Evolutionary conservation across 208 protist genomes (phyloP).

Genomic region (Trypanosomatidae sp.): DNA sequence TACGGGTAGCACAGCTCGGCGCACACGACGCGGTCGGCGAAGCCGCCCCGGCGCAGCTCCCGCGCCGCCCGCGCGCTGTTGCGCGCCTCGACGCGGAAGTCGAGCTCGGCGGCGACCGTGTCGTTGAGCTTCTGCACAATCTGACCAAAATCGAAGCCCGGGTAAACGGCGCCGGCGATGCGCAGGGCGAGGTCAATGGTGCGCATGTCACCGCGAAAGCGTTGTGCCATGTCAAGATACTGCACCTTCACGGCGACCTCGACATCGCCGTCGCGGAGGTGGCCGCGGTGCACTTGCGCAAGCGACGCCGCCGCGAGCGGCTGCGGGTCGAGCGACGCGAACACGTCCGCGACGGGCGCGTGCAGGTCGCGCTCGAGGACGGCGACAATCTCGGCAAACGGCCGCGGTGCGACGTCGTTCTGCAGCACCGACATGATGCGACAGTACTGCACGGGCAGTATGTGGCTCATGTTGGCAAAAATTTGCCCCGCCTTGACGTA

Average conservation of each 20-base stretch:
- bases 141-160: constrained; percentile 77
- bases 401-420: constrained; percentile 56
- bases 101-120: constrained; percentile 83
- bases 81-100: constrained; percentile 89
- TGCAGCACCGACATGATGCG: constrained; percentile 66
- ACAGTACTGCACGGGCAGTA: constrained; percentile 86
- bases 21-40: constrained; percentile 57
- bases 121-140: constrained; percentile 81
- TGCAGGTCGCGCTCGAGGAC: constrained; percentile 62
- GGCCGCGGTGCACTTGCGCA: constrained; percentile 81
- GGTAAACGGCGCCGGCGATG: constrained; percentile 57
- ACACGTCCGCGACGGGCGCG: constrained; percentile 30
- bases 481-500: constrained; percentile 94
- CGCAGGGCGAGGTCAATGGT: constrained; percentile 70
- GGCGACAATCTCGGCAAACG: constrained; percentile 61
- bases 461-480: constrained; percentile 88
- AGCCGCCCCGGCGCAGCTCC: constrained; percentile 59
- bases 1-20: constrained; percentile 44
- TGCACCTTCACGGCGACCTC: constrained; percentile 95
- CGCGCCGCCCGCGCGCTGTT: constrained; percentile 77
- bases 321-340: constrained; percentile 37
- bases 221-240: constrained; percentile 77
- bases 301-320: constrained; percentile 84
- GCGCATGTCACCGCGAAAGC: constrained; percentile 82
- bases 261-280: constrained; percentile 24